A percentile compares a stretch with the other conserved stretches of the same genome.
Conservation (phyloP, 75 land plant genomes). For the Cunninghamia lanceolata region DNA sequence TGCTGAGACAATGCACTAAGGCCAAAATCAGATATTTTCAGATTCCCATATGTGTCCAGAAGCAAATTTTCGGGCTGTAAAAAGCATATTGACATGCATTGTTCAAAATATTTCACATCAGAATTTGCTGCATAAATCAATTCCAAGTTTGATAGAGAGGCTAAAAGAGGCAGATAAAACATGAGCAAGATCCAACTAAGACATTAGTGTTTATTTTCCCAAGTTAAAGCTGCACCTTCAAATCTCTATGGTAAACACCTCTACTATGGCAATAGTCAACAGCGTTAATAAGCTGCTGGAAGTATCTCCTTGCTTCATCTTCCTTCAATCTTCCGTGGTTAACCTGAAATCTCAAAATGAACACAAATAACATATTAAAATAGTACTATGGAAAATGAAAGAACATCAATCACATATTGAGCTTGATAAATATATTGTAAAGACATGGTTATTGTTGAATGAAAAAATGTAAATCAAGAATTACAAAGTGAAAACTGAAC, state of each 20-base stretch:
- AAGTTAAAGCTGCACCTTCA: slow-evolving; percentile 33
- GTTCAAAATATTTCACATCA: background rate
- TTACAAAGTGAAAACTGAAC: background rate
- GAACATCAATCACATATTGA: background rate
- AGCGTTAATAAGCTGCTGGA: slow-evolving; percentile 62
- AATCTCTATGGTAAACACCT: slow-evolving; percentile 58
- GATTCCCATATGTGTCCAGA: slow-evolving; percentile 28
- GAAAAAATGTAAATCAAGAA: background rate
- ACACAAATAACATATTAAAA: background rate
- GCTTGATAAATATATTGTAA: background rate
- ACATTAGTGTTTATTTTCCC: background rate
- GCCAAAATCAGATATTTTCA: slow-evolving; percentile 42
- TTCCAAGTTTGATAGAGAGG: background rate
- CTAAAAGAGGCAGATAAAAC: background rate
- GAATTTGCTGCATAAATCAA: background rate
- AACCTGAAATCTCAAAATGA: slow-evolving; percentile 26
- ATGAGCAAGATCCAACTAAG: background rate
- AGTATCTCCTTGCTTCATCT: slow-evolving; percentile 56
- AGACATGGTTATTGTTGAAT: background rate
- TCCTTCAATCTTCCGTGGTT: slow-evolving; percentile 54
- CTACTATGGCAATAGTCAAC: slow-evolving; percentile 68
- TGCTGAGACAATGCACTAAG: slow-evolving; percentile 41
- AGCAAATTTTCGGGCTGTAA: slow-evolving; percentile 41
- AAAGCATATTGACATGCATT: background rate
- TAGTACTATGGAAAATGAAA: background rate